Percentiles rank a stretch among this genome's conserved stretches.
These are phyloP conservation scores for Debaryomycetaceae sp. DNA, from an alignment of 1,139 yeast genomes.

Conservation along the genomic window DNA sequence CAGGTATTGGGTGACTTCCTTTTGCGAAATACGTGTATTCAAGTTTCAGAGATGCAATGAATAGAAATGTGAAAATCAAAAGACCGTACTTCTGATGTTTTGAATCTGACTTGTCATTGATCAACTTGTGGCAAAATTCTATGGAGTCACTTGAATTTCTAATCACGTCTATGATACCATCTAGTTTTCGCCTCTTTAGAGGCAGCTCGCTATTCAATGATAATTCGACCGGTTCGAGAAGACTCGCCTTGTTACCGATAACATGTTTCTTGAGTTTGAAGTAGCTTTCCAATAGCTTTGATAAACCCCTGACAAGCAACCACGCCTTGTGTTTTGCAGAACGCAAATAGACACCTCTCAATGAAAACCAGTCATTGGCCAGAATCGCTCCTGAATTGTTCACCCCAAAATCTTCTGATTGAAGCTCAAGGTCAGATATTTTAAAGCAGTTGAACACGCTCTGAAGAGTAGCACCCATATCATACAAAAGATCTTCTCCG, in stretches of 20 bases:
- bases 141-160: constrained; percentile 11
- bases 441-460: not conserved
- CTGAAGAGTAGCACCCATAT: not conserved
- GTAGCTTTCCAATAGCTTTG: constrained; percentile 24
- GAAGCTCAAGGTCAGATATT: constrained; percentile 9
- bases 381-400: constrained; percentile 4
- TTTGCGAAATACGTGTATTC: not conserved
- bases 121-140: constrained; percentile 20
- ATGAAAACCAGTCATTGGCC: constrained; percentile 23
- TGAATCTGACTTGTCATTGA: constrained; percentile 12
- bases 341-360: constrained; percentile 20
- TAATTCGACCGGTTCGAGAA: not conserved
- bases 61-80: constrained; percentile 7
- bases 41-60: constrained; percentile 17
- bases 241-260: not conserved
- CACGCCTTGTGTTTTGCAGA: constrained; percentile 24
- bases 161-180: constrained; percentile 15
- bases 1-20: not conserved
- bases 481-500: not conserved
- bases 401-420: constrained; percentile 18
- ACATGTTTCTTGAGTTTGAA: constrained; percentile 15
- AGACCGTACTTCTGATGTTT: constrained; percentile 24
- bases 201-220: constrained; percentile 1
- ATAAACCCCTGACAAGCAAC: constrained; percentile 29
- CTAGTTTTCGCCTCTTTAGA: constrained; percentile 19